phyloP scores from a whole-genome alignment of 495 filamentous ascomycete genomes.

The Penicillium goetzii region DNA sequence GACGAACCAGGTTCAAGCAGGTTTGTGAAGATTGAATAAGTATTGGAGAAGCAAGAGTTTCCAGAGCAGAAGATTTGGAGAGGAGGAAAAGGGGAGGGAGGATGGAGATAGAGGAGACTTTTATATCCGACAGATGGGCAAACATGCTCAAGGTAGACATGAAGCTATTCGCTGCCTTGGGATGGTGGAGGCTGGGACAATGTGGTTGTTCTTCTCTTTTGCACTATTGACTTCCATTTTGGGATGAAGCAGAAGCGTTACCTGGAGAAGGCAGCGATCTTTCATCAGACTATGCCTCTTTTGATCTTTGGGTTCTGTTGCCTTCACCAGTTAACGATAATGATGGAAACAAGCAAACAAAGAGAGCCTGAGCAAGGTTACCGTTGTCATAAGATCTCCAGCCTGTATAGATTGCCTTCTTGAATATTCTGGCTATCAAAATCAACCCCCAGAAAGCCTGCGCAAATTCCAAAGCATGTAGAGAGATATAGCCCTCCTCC shows the following conservation, averaged over 20 bases:
- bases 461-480: background rate
- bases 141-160: background rate
- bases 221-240: background rate
- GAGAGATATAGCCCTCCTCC: background rate
- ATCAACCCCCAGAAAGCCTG: background rate
- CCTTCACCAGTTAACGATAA: background rate
- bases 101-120: background rate
- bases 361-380: background rate
- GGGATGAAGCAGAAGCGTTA: background rate
- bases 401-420: background rate
- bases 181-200: background rate
- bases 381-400: background rate
- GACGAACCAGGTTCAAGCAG: background rate
- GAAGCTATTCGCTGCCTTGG: background rate
- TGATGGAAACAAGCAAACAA: slow-evolving; percentile 4
- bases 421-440: background rate
- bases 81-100: background rate
- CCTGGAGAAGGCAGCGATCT: background rate
- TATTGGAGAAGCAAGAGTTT: background rate
- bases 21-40: background rate
- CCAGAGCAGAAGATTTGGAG: background rate
- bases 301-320: background rate
- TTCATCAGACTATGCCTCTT: background rate
- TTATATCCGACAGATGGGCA: background rate
- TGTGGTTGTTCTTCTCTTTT: background rate